These are phyloP conservation scores for Chrysanthemum lavandulifolium DNA, from an alignment of 129 eudicot genomes.

Conservation along the genomic window DNA sequence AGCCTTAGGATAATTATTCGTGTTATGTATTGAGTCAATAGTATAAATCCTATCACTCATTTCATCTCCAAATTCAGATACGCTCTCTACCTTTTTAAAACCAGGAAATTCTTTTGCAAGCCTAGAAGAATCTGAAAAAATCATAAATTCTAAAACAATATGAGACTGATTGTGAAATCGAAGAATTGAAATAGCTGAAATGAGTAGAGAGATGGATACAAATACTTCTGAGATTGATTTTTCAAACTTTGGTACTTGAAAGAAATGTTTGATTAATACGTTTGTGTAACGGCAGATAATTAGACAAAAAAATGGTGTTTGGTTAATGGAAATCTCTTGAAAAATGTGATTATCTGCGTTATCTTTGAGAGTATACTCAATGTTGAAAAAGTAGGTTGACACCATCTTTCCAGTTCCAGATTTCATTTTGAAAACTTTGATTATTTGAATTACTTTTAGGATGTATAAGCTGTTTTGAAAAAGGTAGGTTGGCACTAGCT, in stretches of 20 bases:
- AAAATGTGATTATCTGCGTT: too few species aligned
- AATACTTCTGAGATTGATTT: background rate
- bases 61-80: slow-evolving; percentile 78
- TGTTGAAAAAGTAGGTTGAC: too few species aligned
- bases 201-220: slow-evolving; percentile 16
- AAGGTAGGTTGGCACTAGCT: too few species aligned
- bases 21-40: slow-evolving; percentile 63
- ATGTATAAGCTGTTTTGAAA: too few species aligned
- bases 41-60: slow-evolving; percentile 81
- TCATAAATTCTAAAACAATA: slow-evolving; percentile 8
- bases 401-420: too few species aligned
- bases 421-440: too few species aligned
- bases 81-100: slow-evolving; percentile 51
- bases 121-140: slow-evolving; percentile 8
- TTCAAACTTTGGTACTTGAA: slow-evolving; percentile 43
- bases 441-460: too few species aligned
- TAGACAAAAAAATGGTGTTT: too few species aligned
- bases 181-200: slow-evolving; percentile 16
- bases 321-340: too few species aligned
- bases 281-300: too few species aligned
- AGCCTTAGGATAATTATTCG: slow-evolving; percentile 53
- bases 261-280: background rate
- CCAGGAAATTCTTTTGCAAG: slow-evolving; percentile 33
- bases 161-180: background rate
- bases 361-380: too few species aligned